A percentile compares a stretch with the other conserved stretches of the same genome.
Conservation (phyloP, 257 asterid species). For the Primulina eburnea region DNA sequence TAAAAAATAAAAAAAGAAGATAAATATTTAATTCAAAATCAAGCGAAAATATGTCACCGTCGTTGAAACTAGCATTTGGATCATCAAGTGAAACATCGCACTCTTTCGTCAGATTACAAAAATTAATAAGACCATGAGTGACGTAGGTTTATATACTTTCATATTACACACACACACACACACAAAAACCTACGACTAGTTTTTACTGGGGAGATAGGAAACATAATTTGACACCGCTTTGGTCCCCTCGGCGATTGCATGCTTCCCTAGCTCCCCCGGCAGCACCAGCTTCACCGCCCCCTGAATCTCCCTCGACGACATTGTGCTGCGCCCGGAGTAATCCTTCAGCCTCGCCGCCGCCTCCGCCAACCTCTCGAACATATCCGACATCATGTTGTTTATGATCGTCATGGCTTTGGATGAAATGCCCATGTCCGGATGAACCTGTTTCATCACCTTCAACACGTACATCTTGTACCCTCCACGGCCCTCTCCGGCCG, state of each 20-base stretch:
- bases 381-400: constrained; percentile 65
- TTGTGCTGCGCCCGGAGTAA: constrained; percentile 42
- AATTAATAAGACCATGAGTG: too few species aligned
- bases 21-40: too few species aligned
- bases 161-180: too few species aligned
- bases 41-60: too few species aligned
- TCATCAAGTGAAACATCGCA: too few species aligned
- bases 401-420: constrained; percentile 66
- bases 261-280: constrained; percentile 82
- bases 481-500: constrained; percentile 30
- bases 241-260: constrained; percentile 72
- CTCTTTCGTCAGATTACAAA: too few species aligned
- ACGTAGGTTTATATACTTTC: too few species aligned
- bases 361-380: constrained; percentile 72
- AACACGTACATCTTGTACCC: constrained; percentile 64
- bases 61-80: too few species aligned
- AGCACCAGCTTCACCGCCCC: constrained; percentile 80
- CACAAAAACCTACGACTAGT: background rate
- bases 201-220: background rate
- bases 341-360: constrained; percentile 56
- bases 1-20: too few species aligned
- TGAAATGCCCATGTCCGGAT: constrained; percentile 75
- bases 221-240: constrained; percentile 61
- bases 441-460: constrained; percentile 83
- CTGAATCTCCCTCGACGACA: constrained; percentile 72